Base-by-base conservation (phyloP, 2,329 filamentous ascomycete genomes). In the Fusarium fracticaudum region DNA sequence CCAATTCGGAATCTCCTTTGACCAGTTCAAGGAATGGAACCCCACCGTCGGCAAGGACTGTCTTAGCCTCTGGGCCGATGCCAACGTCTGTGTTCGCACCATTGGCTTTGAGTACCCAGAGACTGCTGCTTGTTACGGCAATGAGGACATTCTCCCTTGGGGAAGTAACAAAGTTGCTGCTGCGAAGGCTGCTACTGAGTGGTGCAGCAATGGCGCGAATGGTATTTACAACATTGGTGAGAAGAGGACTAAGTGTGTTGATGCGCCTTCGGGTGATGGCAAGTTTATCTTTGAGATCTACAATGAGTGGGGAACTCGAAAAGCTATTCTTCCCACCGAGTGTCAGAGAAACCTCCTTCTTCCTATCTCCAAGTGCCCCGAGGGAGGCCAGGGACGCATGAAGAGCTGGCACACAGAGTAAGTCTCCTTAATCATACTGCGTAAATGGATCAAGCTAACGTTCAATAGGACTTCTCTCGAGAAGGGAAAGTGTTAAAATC, bases 341-440 rank as follows among this genome's bases (percentile, higher is more conserved):
- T 74, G 72, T 14, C 47, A 43, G 20, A 8, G 6, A 31, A 53
- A 63, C 13, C 20, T 74, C 0, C 5, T 8, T 4, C 54, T 69
- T 8, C 48, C 63, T 2, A 61, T 75, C 26, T 29, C 74, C 3
- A 50, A 53, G 0, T 75, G 72, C 44, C 1, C 45, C 1, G 38
- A n/a, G 2, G 69, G 73, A 50, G 60, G 59, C 1, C 69, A 60
- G 15, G 33, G 29, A 7, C 35, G 31, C 1, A n/a, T 43, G 5
- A 35, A 75, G 60, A 58, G 57, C 31, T 75, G 72, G 66, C 29
- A 31, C 14, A 54, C 53, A 6, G 47, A 71, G 73, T 75, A 59
- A 65, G 69, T 45, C 15, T 14, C 4, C 24, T 14, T 0, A 3
- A 0, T 41, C 2, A 38, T 7, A n/a, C 3, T 31, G 0, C 8